Evolutionary conservation across 345 rosid species (phyloP), one percentile per base, ranked within the genome.

Genomic region (Lepidium aucheri): DNA sequence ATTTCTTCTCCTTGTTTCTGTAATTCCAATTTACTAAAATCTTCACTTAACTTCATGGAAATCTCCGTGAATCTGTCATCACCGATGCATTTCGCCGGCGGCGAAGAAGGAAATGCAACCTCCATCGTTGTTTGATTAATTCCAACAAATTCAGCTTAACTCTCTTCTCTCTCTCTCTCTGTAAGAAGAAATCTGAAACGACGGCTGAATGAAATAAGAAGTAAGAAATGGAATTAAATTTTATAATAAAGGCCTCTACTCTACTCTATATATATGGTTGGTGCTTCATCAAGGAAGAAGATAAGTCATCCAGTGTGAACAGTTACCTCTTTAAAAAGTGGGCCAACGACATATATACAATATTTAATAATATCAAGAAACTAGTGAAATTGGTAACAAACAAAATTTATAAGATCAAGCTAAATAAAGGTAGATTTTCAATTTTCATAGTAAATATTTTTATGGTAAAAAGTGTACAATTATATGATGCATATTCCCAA

Each of bases 101-200:
- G 69, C 0, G 65, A 40, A 2, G 28, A 58, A 11, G 74, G 54
- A 26, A 34, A 67, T 14, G 56, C 77, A 2, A 53, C 68, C 22
- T 66, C 57, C 77, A 73, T 73, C 51, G 72, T 51, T 54, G 24
- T 14, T 32, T 24, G 28, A 52, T 52, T 42, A 53, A 69, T 53
- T 45, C 50, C 9, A 41, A 45, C 32, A 6, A 44, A 2, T 6
- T 5, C 16, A 22, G 32, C 8, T 9, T 14, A 3, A 42, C 13
- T 44, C 24, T 30, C n/a, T 2, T 30, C 33, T 53, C 38, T 41
- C 11, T 15, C 47, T 60, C 11, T 52, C 34, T 50, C 16, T 8
- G 18, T 5, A 18, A 38, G 59, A 40, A 57, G 64, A 56, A 67
- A 45, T 11, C 18, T 69, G 26, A 39, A 47, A 72, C 65, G 70